A percentile compares a stretch with the other conserved stretches of the same genome.
Evolutionary conservation across 495 filamentous ascomycete species (phyloP).

Genomic region (Penicillium coffeae): DNA sequence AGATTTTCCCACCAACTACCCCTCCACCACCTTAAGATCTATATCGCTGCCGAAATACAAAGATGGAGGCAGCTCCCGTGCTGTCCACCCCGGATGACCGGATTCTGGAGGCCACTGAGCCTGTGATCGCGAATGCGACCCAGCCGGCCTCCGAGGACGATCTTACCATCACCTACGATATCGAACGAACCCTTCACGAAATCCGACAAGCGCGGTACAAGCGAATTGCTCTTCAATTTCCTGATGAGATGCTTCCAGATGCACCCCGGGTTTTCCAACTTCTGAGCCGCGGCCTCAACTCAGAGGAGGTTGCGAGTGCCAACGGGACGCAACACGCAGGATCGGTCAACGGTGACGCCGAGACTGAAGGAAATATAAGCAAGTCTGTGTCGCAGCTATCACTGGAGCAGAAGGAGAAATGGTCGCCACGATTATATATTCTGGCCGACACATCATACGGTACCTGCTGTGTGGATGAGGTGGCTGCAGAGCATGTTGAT

Average conservation of each 20-base stretch:
- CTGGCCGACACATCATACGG: constrained; percentile 96
- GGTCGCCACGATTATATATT: constrained; percentile 65
- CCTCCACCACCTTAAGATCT: constrained; percentile 3
- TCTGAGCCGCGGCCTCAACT: constrained; percentile 58
- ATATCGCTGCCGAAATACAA: constrained; percentile 21
- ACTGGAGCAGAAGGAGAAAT: constrained; percentile 25
- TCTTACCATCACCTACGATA: constrained; percentile 77
- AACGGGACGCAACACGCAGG: constrained; percentile 10
- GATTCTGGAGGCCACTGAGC: constrained; percentile 57
- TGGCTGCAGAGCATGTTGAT: constrained; percentile 89
- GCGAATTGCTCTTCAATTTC: constrained; percentile 87
- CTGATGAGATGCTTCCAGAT: constrained; percentile 85
- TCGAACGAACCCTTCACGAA: constrained; percentile 73
- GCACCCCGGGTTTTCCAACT: constrained; percentile 73
- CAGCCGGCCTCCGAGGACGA: constrained; percentile 60
- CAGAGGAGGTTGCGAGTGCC: constrained; percentile 14
- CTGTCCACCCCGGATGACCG: constrained; percentile 86
- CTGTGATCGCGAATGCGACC: constrained; percentile 27
- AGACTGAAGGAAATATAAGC: constrained; percentile 15
- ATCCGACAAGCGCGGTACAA: constrained; percentile 66
- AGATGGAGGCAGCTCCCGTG: constrained; percentile 58
- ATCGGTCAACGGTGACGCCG: constrained; percentile 13
- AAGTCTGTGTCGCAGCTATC: constrained; percentile 30
- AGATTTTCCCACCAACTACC: constrained; percentile 1
- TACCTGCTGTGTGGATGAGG: constrained; percentile 94